Percentiles rank a stretch among this genome's conserved stretches.
phyloP scores from a whole-genome alignment of 495 filamentous ascomycete species.

The Talaromyces ruber region DNA sequence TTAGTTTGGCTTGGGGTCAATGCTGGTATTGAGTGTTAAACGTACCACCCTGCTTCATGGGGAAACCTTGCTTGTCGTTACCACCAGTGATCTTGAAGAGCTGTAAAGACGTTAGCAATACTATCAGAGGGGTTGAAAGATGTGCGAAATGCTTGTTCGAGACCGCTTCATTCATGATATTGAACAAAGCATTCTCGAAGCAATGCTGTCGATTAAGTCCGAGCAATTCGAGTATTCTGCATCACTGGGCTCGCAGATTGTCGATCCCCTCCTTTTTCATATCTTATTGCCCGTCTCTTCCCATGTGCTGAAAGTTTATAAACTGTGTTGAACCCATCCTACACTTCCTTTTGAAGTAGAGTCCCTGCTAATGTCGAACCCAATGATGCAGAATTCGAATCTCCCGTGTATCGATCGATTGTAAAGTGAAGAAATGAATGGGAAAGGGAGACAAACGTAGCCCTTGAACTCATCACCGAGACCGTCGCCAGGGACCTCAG shows the following conservation, averaged over 20 bases:
- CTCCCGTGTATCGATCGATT: background rate
- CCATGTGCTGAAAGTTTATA: background rate
- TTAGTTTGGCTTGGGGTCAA: constrained; percentile 15
- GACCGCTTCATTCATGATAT: background rate
- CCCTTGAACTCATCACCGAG: constrained; percentile 98
- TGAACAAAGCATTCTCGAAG: background rate
- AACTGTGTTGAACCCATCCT: background rate
- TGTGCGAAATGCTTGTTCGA: background rate
- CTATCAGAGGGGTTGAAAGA: background rate
- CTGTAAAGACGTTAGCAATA: constrained; percentile 4
- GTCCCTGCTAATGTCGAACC: background rate
- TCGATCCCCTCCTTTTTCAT: background rate
- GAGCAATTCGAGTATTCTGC: background rate
- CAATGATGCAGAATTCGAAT: constrained; percentile 1
- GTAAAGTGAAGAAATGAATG: background rate
- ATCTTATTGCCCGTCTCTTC: background rate
- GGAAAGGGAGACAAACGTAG: constrained; percentile 61
- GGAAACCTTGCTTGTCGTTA: constrained; percentile 99
- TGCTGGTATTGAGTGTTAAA: constrained; percentile 13
- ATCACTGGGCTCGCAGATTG: background rate
- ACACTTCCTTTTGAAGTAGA: background rate
- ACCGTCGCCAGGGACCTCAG: constrained; percentile 76
- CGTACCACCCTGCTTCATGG: constrained; percentile 97
- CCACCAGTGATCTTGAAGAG: constrained; percentile 85
- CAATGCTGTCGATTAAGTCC: background rate